phyloP scores from a whole-genome alignment of 2,329 filamentous ascomycete species.

The Trichoderma koningiopsis region DNA sequence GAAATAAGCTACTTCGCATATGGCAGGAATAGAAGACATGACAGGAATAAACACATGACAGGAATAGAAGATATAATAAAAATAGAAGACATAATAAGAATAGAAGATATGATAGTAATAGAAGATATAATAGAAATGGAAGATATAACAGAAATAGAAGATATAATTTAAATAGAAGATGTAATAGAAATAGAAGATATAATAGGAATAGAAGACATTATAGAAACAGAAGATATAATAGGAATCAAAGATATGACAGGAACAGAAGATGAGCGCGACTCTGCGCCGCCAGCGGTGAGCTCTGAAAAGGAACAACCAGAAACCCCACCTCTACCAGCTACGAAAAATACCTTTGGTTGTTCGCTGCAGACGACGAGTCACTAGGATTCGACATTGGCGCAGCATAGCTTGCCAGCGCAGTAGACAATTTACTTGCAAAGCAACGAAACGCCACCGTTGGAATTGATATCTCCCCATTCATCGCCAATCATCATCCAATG shows the following conservation, averaged over 20 bases:
- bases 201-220: not conserved
- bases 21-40: not conserved
- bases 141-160: not conserved
- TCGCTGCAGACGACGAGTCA: not conserved
- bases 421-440: not conserved
- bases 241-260: not conserved
- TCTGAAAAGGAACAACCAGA: not conserved
- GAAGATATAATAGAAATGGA: too few species aligned
- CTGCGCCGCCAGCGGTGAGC: not conserved
- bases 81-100: too few species aligned
- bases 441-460: not conserved
- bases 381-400: not conserved
- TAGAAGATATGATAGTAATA: too few species aligned
- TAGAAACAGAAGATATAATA: not conserved
- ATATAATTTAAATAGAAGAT: not conserved
- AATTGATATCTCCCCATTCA: not conserved
- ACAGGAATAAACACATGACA: too few species aligned
- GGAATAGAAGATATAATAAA: not conserved
- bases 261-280: not conserved
- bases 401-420: not conserved
- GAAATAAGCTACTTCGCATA: too few species aligned
- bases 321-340: not conserved
- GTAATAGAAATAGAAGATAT: not conserved
- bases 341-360: too few species aligned
- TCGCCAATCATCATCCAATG: slow-evolving; percentile 58